Percentiles rank a stretch among this genome's conserved stretches.
Evolutionary conservation across 1,284 basidiomycete species (phyloP).

Genomic region (Heterobasidion parviporum): DNA sequence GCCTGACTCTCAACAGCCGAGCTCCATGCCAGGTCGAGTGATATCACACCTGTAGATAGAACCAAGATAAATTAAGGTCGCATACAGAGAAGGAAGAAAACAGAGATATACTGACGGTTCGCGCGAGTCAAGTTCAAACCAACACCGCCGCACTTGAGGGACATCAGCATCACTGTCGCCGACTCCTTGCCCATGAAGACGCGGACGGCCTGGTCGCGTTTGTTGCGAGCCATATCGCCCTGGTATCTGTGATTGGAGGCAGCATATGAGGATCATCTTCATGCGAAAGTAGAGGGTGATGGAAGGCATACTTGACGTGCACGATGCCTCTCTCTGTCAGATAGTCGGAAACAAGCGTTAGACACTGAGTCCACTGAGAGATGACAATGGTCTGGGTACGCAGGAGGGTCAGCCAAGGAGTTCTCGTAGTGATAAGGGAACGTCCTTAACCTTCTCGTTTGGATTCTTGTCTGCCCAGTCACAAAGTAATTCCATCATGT

Average conservation of each 20-base stretch:
- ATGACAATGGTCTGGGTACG: conserved; percentile 39
- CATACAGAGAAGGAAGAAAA: no score
- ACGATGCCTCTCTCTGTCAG: conserved; percentile 37
- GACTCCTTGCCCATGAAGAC: conserved; percentile 50
- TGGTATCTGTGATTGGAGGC: conserved; percentile 32
- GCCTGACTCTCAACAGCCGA: conserved; percentile 49
- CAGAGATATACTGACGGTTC: conserved; percentile 27
- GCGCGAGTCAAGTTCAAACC: conserved; percentile 53
- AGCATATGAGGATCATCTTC: neutral
- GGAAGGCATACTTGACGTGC: conserved; percentile 39
- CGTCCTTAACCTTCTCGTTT: conserved; percentile 43
- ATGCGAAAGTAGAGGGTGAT: neutral
- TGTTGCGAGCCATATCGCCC: conserved; percentile 45
- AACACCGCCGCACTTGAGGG: conserved; percentile 52
- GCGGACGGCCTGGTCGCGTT: conserved; percentile 43
- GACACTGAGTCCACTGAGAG: conserved; percentile 54
- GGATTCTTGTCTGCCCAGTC: conserved; percentile 33
- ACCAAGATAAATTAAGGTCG: no score
- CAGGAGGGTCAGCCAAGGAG: neutral
- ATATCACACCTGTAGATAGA: conserved; percentile 33
- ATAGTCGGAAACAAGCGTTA: conserved; percentile 48
- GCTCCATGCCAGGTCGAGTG: conserved; percentile 54
- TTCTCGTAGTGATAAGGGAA: neutral
- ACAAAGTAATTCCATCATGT: conserved; percentile 44
- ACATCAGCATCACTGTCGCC: conserved; percentile 48